Conservation (phyloP, 2,329 filamentous ascomycete species). For the Colletotrichum graminicola region DNA sequence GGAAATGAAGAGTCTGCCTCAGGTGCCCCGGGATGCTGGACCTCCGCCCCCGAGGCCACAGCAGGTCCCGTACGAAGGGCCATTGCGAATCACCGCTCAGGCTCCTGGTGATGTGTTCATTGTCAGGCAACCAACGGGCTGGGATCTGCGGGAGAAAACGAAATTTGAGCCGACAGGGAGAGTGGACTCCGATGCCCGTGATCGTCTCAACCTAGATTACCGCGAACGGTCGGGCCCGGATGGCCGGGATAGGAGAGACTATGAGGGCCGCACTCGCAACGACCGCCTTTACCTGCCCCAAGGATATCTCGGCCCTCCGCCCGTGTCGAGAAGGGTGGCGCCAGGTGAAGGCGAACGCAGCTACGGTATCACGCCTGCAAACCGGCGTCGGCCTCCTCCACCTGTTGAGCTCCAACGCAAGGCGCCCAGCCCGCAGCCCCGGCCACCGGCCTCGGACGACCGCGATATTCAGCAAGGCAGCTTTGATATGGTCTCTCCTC, state of each 20-base stretch:
- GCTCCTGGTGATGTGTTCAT: constrained; percentile 14
- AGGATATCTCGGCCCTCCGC: constrained; percentile 36
- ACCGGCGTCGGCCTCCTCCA: constrained; percentile 39
- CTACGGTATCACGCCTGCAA: constrained; percentile 40
- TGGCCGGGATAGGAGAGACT: constrained; percentile 2
- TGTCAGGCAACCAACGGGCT: constrained; percentile 13
- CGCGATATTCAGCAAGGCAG: constrained; percentile 29
- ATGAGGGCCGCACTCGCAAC: neutral
- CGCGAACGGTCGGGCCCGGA: neutral
- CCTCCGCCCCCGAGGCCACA: constrained; percentile 25
- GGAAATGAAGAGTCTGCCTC: constrained; percentile 20
- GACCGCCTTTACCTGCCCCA: constrained; percentile 14
- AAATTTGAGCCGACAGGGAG: constrained; percentile 7
- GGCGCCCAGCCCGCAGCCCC: constrained; percentile 31
- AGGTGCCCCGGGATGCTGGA: constrained; percentile 3
- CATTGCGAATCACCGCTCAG: constrained; percentile 18
- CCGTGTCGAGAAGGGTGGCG: constrained; percentile 10
- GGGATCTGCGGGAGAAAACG: constrained; percentile 13
- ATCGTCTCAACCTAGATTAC: neutral
- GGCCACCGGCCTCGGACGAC: constrained; percentile 21
- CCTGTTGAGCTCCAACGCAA: constrained; percentile 34
- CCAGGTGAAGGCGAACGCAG: constrained; percentile 39
- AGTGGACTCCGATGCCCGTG: constrained; percentile 18
- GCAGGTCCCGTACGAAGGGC: constrained; percentile 32
- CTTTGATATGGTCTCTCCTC: constrained; percentile 35